Evolutionary conservation across 768 basidiomycete species (phyloP).

Genomic region (Naganishia vaughanmartiniae): DNA sequence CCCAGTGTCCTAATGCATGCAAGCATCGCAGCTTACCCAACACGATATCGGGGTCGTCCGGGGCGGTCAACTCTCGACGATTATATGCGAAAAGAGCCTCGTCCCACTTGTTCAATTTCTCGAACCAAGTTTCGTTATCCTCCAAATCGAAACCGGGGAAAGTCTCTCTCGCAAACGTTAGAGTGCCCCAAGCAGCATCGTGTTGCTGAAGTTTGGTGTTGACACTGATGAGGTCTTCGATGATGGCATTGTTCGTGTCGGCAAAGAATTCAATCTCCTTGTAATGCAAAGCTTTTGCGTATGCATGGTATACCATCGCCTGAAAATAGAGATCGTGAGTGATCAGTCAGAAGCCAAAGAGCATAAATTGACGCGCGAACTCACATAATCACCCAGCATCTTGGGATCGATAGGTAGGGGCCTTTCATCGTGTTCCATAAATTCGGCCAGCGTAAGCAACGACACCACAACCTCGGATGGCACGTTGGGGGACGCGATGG

Average conservation of each 20-base stretch:
- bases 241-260: slow-evolving; percentile 78
- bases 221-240: slow-evolving; percentile 91
- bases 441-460: slow-evolving; percentile 89
- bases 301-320: slow-evolving; percentile 87
- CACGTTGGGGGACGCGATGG: slow-evolving; percentile 69
- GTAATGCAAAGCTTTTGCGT: slow-evolving; percentile 96
- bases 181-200: slow-evolving; percentile 95
- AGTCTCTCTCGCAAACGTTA: slow-evolving; percentile 81
- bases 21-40: slow-evolving; percentile 92
- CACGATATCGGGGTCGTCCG: slow-evolving; percentile 62
- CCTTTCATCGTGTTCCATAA: slow-evolving; percentile 99
- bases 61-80: slow-evolving; percentile 67
- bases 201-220: slow-evolving; percentile 95
- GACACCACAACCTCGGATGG: slow-evolving; percentile 87
- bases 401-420: slow-evolving; percentile 88
- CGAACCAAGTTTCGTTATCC: slow-evolving; percentile 97
- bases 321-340: slow-evolving; percentile 30
- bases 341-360: background rate
- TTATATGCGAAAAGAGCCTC: slow-evolving; percentile 85
- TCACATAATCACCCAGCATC: slow-evolving; percentile 78
- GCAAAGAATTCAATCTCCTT: slow-evolving; percentile 96
- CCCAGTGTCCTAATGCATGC: slow-evolving; percentile 98
- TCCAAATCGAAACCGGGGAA: slow-evolving; percentile 67
- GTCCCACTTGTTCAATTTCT: slow-evolving; percentile 92
- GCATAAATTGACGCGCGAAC: slow-evolving; percentile 23